Evolutionary conservation across 495 filamentous ascomycete genomes (phyloP).

Genomic region (Bryoglossum gracile): DNA sequence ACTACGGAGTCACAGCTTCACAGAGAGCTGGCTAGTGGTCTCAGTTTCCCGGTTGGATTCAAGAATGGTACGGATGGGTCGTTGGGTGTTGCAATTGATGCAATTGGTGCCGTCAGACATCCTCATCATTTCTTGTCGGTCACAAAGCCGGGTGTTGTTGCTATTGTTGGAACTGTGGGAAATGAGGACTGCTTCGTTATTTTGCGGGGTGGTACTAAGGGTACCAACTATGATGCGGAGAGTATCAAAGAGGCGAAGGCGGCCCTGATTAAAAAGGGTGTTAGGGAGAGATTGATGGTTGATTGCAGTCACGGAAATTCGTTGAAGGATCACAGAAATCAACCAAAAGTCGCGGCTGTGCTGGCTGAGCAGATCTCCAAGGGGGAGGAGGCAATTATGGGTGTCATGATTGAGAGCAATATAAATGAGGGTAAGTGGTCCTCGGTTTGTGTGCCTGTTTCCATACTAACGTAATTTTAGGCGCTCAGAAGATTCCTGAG

Average conservation of each 20-base stretch:
- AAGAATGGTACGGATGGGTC: slow-evolving; percentile 98
- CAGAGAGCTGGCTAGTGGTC: slow-evolving; percentile 85
- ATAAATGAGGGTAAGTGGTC: slow-evolving; percentile 77
- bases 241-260: slow-evolving; percentile 73
- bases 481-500: slow-evolving; percentile 82
- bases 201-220: slow-evolving; percentile 83
- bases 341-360: slow-evolving; percentile 83
- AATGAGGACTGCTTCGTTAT: slow-evolving; percentile 99
- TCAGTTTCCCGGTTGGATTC: slow-evolving; percentile 97
- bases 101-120: slow-evolving; percentile 87
- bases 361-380: slow-evolving; percentile 77
- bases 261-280: slow-evolving; percentile 56
- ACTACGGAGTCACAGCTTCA: slow-evolving; percentile 96
- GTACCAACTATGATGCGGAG: slow-evolving; percentile 85
- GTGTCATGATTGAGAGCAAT: slow-evolving; percentile 98
- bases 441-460: slow-evolving; percentile 5
- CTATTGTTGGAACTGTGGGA: slow-evolving; percentile 90
- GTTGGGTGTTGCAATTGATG: slow-evolving; percentile 86
- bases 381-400: slow-evolving; percentile 87
- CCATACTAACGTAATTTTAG: slow-evolving; percentile 35
- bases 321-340: slow-evolving; percentile 92
- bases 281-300: slow-evolving; percentile 80
- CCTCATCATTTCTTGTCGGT: slow-evolving; percentile 98
- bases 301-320: slow-evolving; percentile 98
- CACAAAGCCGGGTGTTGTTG: slow-evolving; percentile 92